Conservation (phyloP, 371 early-diverging fungal species). For the Conidiobolus coronatus region DNA sequence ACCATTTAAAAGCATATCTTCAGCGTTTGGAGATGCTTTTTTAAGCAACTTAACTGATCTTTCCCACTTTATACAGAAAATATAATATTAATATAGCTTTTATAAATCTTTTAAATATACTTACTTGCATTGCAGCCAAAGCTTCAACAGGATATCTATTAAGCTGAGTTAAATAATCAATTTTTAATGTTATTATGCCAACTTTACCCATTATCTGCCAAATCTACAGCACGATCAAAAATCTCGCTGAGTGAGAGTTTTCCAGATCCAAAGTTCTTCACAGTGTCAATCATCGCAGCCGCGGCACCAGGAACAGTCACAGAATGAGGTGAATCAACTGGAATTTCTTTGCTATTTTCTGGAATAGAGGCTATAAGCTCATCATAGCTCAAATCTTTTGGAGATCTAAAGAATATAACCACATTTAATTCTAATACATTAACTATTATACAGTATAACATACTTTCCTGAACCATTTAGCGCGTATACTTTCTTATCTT, state of each 20-base stretch:
- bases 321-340: constrained; percentile 22
- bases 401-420: constrained; percentile 16
- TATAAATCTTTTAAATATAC: too few relatives aligned
- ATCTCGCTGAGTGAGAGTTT: constrained; percentile 28
- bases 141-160: constrained; percentile 10
- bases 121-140: neutral
- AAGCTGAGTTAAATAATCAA: constrained; percentile 3
- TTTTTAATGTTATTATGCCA: constrained; percentile 7
- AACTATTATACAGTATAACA: too few relatives aligned
- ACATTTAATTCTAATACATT: neutral
- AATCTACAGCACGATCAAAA: constrained; percentile 37
- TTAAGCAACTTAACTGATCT: constrained; percentile 16
- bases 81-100: neutral
- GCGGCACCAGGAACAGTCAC: constrained; percentile 75
- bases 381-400: constrained; percentile 27
- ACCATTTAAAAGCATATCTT: constrained; percentile 31
- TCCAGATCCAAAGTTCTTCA: constrained; percentile 44
- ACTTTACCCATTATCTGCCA: constrained; percentile 42
- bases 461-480: constrained; percentile 57
- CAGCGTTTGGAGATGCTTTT: constrained; percentile 17
- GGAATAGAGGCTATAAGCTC: constrained; percentile 13
- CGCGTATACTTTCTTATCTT: constrained; percentile 23
- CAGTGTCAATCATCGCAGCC: constrained; percentile 47
- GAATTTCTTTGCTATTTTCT: constrained; percentile 13
- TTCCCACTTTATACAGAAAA: constrained; percentile 22